These are phyloP conservation scores for Fusarium sp. DNA, from an alignment of 2,329 filamentous ascomycete species.

Conservation along the genomic window DNA sequence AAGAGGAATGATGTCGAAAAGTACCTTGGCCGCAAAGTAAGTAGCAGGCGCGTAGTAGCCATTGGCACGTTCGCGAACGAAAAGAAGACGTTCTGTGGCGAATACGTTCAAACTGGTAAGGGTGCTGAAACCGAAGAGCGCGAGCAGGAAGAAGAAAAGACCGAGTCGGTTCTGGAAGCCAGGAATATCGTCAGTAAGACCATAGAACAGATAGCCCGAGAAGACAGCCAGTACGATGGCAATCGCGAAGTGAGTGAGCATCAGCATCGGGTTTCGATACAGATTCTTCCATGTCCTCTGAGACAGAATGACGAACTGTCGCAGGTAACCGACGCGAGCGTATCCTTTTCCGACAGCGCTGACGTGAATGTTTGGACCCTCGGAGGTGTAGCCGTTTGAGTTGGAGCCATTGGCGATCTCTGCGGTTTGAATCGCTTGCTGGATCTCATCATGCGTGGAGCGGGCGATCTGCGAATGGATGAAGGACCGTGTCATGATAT, in stretches of 20 bases:
- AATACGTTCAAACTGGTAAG: slow-evolving; percentile 95
- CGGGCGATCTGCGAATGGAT: slow-evolving; percentile 82
- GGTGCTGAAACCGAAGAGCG: slow-evolving; percentile 96
- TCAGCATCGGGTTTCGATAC: slow-evolving; percentile 96
- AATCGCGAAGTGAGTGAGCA: slow-evolving; percentile 98
- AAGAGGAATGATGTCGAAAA: slow-evolving; percentile 98
- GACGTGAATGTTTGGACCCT: slow-evolving; percentile 65
- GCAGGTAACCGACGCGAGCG: slow-evolving; percentile 81
- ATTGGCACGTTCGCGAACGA: slow-evolving; percentile 94
- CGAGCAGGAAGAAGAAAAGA: slow-evolving; percentile 96
- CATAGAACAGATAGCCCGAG: slow-evolving; percentile 96
- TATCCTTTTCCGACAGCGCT: slow-evolving; percentile 83
- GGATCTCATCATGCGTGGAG: slow-evolving; percentile 83
- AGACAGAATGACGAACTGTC: slow-evolving; percentile 92
- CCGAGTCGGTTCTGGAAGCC: slow-evolving; percentile 98
- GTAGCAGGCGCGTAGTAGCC: slow-evolving; percentile 95
- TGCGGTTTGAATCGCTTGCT: slow-evolving; percentile 75
- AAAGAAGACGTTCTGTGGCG: slow-evolving; percentile 89
- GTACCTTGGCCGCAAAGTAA: slow-evolving; percentile 95
- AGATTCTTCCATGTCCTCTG: slow-evolving; percentile 96
- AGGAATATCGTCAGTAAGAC: slow-evolving; percentile 93
- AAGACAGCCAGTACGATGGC: slow-evolving; percentile 95
- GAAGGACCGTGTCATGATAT: slow-evolving; percentile 84
- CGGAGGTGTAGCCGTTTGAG: slow-evolving; percentile 65
- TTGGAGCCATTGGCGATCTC: slow-evolving; percentile 76